Percentiles rank a stretch among this genome's conserved stretches.
Evolutionary conservation across 345 rosid genomes (phyloP).

Genomic region (Balakata baccata): DNA sequence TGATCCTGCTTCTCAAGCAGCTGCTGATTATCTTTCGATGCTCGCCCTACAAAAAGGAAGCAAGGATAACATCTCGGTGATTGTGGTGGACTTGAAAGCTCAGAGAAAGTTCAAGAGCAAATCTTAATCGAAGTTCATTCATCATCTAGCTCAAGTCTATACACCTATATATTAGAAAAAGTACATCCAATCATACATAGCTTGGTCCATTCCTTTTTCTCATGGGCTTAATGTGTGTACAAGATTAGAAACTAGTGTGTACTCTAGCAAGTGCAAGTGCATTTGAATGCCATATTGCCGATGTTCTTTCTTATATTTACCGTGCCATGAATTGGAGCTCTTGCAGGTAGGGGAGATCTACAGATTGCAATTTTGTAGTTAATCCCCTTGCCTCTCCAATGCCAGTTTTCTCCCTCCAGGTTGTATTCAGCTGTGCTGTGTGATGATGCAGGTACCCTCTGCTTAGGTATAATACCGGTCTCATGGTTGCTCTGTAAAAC

Average conservation of each 20-base stretch:
- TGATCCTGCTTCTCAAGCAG: conserved; percentile 26
- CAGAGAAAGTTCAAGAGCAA: conserved; percentile 50
- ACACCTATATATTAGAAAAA: conserved; percentile 29
- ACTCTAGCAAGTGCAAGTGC: not conserved
- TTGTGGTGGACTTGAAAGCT: conserved; percentile 37
- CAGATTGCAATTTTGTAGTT: conserved; percentile 4
- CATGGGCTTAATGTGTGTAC: conserved; percentile 62
- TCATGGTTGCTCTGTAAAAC: too few species aligned
- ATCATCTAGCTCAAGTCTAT: conserved; percentile 18
- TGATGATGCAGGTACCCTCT: not conserved
- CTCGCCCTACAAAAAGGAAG: conserved; percentile 36
- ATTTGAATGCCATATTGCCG: conserved; percentile 18
- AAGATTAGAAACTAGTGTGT: conserved; percentile 25
- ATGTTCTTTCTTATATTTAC: conserved; percentile 6
- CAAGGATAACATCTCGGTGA: conserved; percentile 32
- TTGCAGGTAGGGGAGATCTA: conserved; percentile 11
- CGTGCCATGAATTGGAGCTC: conserved; percentile 3
- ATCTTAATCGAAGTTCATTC: conserved; percentile 33
- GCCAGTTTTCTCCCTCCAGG: not conserved
- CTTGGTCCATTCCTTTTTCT: conserved; percentile 68
- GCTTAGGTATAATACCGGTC: not conserved
- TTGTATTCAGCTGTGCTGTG: not conserved
- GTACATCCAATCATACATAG: conserved; percentile 46
- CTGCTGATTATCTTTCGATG: conserved; percentile 32
- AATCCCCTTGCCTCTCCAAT: not conserved